Evolutionary conservation across 164 flowering plant genomes (phyloP).

Genomic region (Euptelea pleiosperma): DNA sequence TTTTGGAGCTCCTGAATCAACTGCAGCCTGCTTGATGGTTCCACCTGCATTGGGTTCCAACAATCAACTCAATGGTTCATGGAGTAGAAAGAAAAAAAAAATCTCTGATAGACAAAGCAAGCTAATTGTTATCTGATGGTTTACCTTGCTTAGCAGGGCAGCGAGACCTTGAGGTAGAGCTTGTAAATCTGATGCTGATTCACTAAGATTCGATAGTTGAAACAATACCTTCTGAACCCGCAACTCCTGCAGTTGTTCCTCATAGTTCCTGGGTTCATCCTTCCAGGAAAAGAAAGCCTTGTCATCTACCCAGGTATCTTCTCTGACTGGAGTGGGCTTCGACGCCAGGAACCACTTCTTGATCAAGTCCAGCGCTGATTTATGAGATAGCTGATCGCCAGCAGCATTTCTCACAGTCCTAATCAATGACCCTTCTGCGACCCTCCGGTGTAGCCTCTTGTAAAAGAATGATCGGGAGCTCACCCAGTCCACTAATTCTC

Average conservation of each 20-base stretch:
- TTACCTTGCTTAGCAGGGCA: slow-evolving; percentile 80
- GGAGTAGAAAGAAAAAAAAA: not conserved
- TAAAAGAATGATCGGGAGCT: slow-evolving; percentile 75
- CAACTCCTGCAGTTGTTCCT: slow-evolving; percentile 60
- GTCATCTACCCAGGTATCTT: slow-evolving; percentile 72
- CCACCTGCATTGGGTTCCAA: slow-evolving; percentile 29
- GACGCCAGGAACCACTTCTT: slow-evolving; percentile 72
- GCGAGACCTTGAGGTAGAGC: slow-evolving; percentile 88
- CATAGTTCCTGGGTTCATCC: slow-evolving; percentile 59
- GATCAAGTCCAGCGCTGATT: slow-evolving; percentile 59
- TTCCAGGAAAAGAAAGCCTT: slow-evolving; percentile 81
- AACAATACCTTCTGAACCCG: slow-evolving; percentile 65
- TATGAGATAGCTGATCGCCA: slow-evolving; percentile 64
- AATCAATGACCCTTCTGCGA: slow-evolving; percentile 61
- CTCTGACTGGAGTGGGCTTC: slow-evolving; percentile 26
- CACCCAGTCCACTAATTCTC: slow-evolving; percentile 75
- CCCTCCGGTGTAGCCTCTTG: slow-evolving; percentile 69
- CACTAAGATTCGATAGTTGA: slow-evolving; percentile 65
- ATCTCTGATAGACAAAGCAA: not conserved
- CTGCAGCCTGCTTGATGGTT: slow-evolving; percentile 21
- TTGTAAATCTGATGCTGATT: slow-evolving; percentile 63
- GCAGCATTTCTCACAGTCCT: slow-evolving; percentile 67
- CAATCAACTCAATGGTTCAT: not conserved
- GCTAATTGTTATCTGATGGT: not conserved
- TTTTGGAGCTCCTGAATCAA: slow-evolving; percentile 27